Base-by-base conservation (phyloP, 2,329 filamentous ascomycete species). In the Cladophialophora yegresii region DNA sequence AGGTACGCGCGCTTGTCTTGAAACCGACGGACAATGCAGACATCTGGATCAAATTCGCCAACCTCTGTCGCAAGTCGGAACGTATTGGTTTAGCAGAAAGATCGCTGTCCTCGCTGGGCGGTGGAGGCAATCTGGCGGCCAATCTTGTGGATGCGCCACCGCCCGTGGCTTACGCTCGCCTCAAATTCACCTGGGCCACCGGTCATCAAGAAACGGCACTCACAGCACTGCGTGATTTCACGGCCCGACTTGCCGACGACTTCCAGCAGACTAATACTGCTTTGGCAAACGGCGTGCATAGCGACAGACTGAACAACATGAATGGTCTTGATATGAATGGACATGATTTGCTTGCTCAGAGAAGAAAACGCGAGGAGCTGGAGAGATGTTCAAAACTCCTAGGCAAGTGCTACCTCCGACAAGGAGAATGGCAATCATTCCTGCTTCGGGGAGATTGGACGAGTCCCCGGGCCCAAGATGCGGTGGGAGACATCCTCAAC, bases 31-130 rank as follows among this genome's bases (percentile, higher is more conserved):
- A 99, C 75, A 97, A 97, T 73, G 92, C 96, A 82, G 91, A 96
- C 73, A 99, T 99, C 92, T 97, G 93, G 88, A 98, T 99, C 81
- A 99, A 99, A 76, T 99, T 97, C 75, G 91, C 95, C 72, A 99
- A 98, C 72, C 86, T 99, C 5, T 99, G 96, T 77, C 90, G 96
- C 72, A 99, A 99, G 77, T 96, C 93, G 51, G 90, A 92, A 63
- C 89, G 95, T 32, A 93, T 93, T 83, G 93, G 95, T 9, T 85
- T 99, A 55, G 95, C 95, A 0, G 95, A 99, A 79, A 96, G 96
- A 79, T 96, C 93, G 10, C 81, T 99, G 59, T 93, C 95, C 75
- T 91, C 92, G 66, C 82, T 99, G n/a, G 89, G 97, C 62, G 90
- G 89, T 30, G 87, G 83, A 54, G 65, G 66, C 36, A 64, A 72